phyloP scores from a whole-genome alignment of 2,329 filamentous ascomycete species.

The Elsinoe australis region DNA sequence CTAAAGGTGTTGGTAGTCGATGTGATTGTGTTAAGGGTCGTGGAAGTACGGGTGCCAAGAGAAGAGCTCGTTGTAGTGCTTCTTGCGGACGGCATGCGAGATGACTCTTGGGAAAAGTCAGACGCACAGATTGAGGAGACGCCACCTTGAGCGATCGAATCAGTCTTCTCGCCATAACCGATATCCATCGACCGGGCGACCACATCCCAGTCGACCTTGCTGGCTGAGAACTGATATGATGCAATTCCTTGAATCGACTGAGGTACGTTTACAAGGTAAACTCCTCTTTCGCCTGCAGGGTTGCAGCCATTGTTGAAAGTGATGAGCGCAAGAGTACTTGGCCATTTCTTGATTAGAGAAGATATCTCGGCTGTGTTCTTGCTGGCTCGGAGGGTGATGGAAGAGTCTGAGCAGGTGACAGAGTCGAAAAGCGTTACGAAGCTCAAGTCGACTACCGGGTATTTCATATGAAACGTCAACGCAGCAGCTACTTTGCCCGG shows the following conservation, averaged over 20 bases:
- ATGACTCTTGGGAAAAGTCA: neutral
- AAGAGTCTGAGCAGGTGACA: neutral
- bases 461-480: neutral
- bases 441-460: neutral
- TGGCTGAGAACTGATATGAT: neutral
- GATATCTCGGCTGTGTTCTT: neutral
- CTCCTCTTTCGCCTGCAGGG: too few species aligned
- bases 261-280: too few species aligned
- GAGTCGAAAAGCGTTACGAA: neutral
- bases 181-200: neutral
- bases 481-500: neutral
- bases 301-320: too few species aligned
- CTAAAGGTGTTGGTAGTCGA: too few species aligned
- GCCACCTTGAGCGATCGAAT: neutral
- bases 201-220: neutral
- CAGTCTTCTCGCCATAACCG: neutral
- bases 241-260: too few species aligned
- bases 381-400: neutral
- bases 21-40: neutral
- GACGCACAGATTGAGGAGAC: neutral
- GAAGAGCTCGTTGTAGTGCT: neutral
- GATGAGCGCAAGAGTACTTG: too few species aligned
- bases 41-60: neutral
- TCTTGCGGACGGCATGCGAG: neutral
- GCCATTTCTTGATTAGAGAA: too few species aligned